Conservation (phyloP, 1,139 yeast species). For the Magnusiomyces magnusii region DNA sequence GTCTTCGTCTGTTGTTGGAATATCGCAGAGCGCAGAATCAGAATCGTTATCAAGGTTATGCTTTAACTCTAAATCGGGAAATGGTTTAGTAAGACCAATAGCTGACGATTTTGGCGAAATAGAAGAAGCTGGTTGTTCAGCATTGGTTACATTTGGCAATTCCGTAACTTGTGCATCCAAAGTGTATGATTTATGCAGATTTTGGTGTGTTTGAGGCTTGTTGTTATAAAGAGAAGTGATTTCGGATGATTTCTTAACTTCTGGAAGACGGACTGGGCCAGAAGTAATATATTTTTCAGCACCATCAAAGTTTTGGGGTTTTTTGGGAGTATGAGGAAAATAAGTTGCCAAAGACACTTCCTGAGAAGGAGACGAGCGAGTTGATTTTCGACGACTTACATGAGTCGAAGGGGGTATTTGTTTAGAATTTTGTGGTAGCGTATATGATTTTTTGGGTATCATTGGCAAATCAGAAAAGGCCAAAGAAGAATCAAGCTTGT, state of each 20-base stretch:
- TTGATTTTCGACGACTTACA: neutral
- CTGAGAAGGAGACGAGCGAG: constrained; percentile 9
- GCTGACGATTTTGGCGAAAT: neutral
- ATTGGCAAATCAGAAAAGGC: neutral
- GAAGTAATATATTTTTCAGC: neutral
- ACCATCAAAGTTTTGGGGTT: constrained; percentile 6
- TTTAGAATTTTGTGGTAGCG: neutral
- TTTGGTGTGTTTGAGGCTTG: neutral
- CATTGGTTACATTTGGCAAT: too few relatives aligned
- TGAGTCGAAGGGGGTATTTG: neutral
- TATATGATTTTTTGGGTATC: constrained; percentile 2
- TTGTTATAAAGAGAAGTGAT: neutral
- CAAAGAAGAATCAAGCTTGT: too few relatives aligned
- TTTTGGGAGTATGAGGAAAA: constrained; percentile 47
- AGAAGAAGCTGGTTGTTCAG: neutral
- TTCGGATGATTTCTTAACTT: neutral
- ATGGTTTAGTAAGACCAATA: neutral
- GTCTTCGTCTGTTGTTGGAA: neutral
- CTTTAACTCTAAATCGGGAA: neutral
- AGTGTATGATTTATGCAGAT: neutral
- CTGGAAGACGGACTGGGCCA: neutral
- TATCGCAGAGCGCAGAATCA: neutral
- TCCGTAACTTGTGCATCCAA: neutral
- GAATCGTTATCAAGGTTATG: neutral
- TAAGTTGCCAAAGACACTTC: constrained; percentile 57